Evolutionary conservation across 129 eudicot species (phyloP).

Genomic region (Cynara cardunculus): DNA sequence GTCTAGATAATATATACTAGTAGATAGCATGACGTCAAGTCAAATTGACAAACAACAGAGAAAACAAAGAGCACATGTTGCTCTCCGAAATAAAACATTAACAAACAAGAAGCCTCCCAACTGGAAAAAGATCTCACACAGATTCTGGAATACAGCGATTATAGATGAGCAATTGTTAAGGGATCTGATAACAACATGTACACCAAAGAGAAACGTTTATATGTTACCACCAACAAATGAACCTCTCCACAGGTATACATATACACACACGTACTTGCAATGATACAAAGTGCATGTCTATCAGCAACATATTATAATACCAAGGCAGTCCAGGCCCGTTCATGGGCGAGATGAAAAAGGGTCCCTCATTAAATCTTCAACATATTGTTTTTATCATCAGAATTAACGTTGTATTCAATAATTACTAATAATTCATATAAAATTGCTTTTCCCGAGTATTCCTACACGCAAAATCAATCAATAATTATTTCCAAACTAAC

Average conservation of each 20-base stretch:
- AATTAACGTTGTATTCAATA: too few relatives aligned
- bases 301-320: too few relatives aligned
- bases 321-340: too few relatives aligned
- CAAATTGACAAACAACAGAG: not conserved
- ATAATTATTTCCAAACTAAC: too few relatives aligned
- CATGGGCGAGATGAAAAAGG: too few relatives aligned
- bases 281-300: not conserved
- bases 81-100: not conserved
- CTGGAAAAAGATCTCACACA: slow-evolving; percentile 70
- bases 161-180: slow-evolving; percentile 1
- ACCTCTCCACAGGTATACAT: too few relatives aligned
- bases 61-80: not conserved
- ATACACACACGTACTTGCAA: too few relatives aligned
- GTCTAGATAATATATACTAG: not conserved
- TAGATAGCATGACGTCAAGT: not conserved
- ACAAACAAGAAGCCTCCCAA: slow-evolving; percentile 60
- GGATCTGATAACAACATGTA: not conserved
- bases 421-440: too few relatives aligned
- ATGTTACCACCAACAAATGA: not conserved
- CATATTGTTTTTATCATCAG: too few relatives aligned
- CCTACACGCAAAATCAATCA: too few relatives aligned
- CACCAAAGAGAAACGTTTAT: not conserved
- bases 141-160: slow-evolving; percentile 57
- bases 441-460: too few relatives aligned
- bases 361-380: too few relatives aligned